These are phyloP conservation scores for Micromonas commoda DNA, from an alignment of 139 green algal genomes.

Conservation along the genomic window DNA sequence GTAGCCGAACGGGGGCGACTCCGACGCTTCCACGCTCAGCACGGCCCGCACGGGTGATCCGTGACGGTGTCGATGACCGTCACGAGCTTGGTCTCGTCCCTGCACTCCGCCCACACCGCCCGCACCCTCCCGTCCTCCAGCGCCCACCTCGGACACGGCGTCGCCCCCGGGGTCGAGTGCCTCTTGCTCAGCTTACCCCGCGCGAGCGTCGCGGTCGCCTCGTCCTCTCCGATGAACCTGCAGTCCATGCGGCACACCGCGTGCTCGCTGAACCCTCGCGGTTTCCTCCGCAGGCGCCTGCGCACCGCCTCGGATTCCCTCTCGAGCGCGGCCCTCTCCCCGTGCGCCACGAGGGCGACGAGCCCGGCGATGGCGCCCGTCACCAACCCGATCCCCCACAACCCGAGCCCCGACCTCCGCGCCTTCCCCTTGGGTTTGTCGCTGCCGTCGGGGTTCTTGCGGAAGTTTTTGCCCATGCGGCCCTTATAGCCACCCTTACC, in stretches of 20 bases:
- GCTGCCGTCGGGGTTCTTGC: not conserved
- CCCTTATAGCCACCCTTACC: not conserved
- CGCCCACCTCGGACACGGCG: not conserved
- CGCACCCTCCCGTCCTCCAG: conserved; percentile 3
- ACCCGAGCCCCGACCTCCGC: too few relatives aligned
- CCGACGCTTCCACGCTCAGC: too few relatives aligned
- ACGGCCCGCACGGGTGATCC: conserved; percentile 10
- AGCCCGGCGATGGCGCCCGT: not conserved
- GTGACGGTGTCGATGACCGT: conserved; percentile 19
- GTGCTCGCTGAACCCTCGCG: not conserved
- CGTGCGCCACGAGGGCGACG: too few relatives aligned
- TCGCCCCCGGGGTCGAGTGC: conserved; percentile 2
- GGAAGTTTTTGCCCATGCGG: not conserved
- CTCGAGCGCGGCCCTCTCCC: too few relatives aligned
- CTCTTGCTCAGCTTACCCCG: not conserved
- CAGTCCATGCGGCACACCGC: conserved; percentile 18
- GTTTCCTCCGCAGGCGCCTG: not conserved
- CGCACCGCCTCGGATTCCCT: not conserved
- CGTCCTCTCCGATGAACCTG: not conserved
- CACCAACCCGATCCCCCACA: not conserved
- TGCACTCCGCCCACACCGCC: conserved; percentile 7
- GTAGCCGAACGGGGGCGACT: too few relatives aligned
- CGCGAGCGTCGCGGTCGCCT: not conserved
- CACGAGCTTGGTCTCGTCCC: not conserved
- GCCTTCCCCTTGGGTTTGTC: not conserved